Evolutionary conservation across 2,329 filamentous ascomycete genomes (phyloP).

Genomic region (Atkinsonella texensis): DNA sequence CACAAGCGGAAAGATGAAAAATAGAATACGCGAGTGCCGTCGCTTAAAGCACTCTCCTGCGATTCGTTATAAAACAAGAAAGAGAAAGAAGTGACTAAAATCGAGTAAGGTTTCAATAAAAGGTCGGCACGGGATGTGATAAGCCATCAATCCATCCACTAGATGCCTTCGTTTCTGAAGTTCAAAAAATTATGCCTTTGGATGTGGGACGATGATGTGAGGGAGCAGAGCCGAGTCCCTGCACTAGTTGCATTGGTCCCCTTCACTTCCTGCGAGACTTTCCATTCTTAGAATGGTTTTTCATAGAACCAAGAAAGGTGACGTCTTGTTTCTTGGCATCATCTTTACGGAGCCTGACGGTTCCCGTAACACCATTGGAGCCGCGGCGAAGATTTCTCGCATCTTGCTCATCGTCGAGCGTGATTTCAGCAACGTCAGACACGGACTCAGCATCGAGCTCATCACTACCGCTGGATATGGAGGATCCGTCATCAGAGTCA

Average conservation of each 20-base stretch:
- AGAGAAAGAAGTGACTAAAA: slow-evolving; percentile 7
- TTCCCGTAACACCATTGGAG: slow-evolving; percentile 29
- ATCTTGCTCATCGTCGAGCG: slow-evolving; percentile 45
- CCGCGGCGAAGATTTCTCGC: slow-evolving; percentile 32
- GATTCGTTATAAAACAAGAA: slow-evolving; percentile 1
- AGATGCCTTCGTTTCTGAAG: slow-evolving; percentile 1
- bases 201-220: not conserved
- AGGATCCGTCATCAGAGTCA: slow-evolving; percentile 54
- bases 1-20: not conserved
- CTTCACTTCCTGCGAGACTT: slow-evolving; percentile 12
- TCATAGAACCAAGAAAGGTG: slow-evolving; percentile 40
- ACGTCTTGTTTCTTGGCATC: slow-evolving; percentile 37
- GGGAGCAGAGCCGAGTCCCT: not conserved
- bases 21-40: not conserved
- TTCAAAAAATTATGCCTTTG: not conserved
- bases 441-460: slow-evolving; percentile 45
- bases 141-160: slow-evolving; percentile 4
- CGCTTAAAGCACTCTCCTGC: slow-evolving; percentile 1
- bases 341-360: slow-evolving; percentile 40
- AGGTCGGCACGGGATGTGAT: slow-evolving; percentile 6
- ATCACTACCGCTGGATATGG: slow-evolving; percentile 45
- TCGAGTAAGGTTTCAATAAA: slow-evolving; percentile 5
- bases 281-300: slow-evolving; percentile 25
- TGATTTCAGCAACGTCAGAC: slow-evolving; percentile 50
- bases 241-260: not conserved